Evolutionary conservation across 805 yeast species (phyloP).

Genomic region (Nakazawaea molendinolei): DNA sequence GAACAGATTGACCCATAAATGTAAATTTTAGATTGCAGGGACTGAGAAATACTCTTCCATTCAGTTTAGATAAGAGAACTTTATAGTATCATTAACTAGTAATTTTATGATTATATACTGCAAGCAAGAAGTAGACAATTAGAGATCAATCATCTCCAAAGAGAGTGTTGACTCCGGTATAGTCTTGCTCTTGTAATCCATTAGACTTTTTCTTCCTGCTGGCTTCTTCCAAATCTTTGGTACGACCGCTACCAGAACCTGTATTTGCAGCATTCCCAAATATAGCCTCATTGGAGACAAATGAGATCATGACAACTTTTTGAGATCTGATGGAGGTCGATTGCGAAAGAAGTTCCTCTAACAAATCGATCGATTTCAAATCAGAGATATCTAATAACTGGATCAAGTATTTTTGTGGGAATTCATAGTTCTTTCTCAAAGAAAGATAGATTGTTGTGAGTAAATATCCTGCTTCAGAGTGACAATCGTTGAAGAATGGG

Average conservation of each 20-base stretch:
- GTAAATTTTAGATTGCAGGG: too few species aligned
- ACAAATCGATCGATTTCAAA: constrained; percentile 52
- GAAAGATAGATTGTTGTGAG: constrained; percentile 74
- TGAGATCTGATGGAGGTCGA: constrained; percentile 74
- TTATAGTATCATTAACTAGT: too few species aligned
- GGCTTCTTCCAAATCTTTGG: constrained; percentile 47
- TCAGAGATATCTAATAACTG: constrained; percentile 12
- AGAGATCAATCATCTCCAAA: constrained; percentile 39
- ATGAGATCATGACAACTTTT: constrained; percentile 70
- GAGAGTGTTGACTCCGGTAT: constrained; percentile 53
- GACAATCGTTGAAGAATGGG: constrained; percentile 77
- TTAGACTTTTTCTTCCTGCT: constrained; percentile 41
- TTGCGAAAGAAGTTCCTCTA: constrained; percentile 56
- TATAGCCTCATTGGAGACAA: constrained; percentile 58
- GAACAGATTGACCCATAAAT: constrained; percentile 14
- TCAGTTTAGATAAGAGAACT: too few species aligned
- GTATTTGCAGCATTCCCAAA: constrained; percentile 36
- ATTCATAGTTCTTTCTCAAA: constrained; percentile 59
- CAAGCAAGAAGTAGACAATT: too few species aligned
- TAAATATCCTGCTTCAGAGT: constrained; percentile 87
- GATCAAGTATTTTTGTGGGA: constrained; percentile 43
- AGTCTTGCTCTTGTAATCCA: constrained; percentile 31
- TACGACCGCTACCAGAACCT: constrained; percentile 30
- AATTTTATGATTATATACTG: too few species aligned
- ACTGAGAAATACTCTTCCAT: too few species aligned